Conservation (phyloP, 257 asterid species). For the Echium plantagineum region DNA sequence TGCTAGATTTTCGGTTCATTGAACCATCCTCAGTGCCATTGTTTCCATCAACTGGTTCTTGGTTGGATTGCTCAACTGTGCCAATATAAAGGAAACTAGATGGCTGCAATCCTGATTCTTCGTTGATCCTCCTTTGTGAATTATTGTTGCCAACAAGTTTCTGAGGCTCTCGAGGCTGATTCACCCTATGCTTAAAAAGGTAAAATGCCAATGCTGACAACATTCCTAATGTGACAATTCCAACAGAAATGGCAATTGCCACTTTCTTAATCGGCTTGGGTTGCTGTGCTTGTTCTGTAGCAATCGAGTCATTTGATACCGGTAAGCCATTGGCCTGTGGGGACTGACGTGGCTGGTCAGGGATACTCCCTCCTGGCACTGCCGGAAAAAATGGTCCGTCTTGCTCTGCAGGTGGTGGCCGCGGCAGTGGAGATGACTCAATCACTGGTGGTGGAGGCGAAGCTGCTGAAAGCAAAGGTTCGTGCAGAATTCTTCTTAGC, state of each 20-base stretch:
- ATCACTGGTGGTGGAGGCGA: conserved; percentile 28
- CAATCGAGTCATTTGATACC: conserved; percentile 28
- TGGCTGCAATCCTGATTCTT: conserved; percentile 46
- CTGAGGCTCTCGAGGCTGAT: conserved; percentile 21
- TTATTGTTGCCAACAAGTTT: conserved; percentile 35
- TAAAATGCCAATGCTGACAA: conserved; percentile 34
- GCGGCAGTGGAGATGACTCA: conserved; percentile 18
- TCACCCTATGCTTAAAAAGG: conserved; percentile 29
- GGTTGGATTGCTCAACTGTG: conserved; percentile 61
- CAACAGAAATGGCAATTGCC: conserved; percentile 35
- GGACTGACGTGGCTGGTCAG: conserved; percentile 36
- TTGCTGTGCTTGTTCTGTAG: conserved; percentile 10
- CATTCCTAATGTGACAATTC: conserved; percentile 34
- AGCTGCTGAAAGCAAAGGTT: conserved; percentile 53
- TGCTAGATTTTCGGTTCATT: conserved; percentile 38
- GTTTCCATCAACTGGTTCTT: conserved; percentile 16
- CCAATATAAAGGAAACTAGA: conserved; percentile 65
- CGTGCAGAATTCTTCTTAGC: conserved; percentile 71
- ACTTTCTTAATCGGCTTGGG: conserved; percentile 37
- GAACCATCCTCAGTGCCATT: conserved; percentile 24
- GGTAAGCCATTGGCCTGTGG: conserved; percentile 23
- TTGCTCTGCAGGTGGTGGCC: conserved; percentile 39
- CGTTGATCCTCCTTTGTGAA: conserved; percentile 18
- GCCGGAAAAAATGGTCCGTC: conserved; percentile 87
- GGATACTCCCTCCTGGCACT: conserved; percentile 47